Evolutionary conservation across 495 filamentous ascomycete genomes (phyloP), one percentile per base, ranked within the genome.

Genomic region (Antarctomyces pellizariae): DNA sequence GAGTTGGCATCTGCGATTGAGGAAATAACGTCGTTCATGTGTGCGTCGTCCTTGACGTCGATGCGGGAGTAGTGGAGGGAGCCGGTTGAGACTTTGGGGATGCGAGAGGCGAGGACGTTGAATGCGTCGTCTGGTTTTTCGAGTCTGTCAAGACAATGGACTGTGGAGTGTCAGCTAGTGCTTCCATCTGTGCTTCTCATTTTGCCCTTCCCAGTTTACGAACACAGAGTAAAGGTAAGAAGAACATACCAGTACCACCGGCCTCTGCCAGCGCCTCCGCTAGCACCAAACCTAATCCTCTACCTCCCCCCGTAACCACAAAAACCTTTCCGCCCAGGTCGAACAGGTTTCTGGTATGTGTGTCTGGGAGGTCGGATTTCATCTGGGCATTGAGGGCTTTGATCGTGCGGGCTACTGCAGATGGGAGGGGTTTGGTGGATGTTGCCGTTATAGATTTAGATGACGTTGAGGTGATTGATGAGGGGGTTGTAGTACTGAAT

Each of bases 221-320:
- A 22, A 12, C 13, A 3, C 0, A 13, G 13, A 18, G 24, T 21
- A 13, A 13, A 7, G 6, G 7, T 11, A 13, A 12, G 6, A 13
- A 8, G 24, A 29, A 28, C 37, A 16, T 52, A 71, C 67, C 66
- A 39, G 60, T 62, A 1, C 63, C 71, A 6, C 71, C 71, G 8
- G 72, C 67, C 38, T 76, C 70, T 24, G 67, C 57, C n/a, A 76
- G 48, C 5, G 67, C 71, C 38, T 75, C 70, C 2, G 66, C 65
- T 45, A 76, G 59, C 3, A 59, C 54, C 4, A 79, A 48, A 5
- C 73, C 71, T 3, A 78, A 45, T 3, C 71, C 67, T 29, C 58
- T 47, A 16, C 56, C 68, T 12, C 66, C 67, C 13, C 67, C 70
- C 0, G 70, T 71, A 18, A 76, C 61, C 22, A 64, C 44, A 28